A percentile compares a stretch with the other conserved stretches of the same genome.
Conservation (phyloP, 2,329 filamentous ascomycete species). For the Aaosphaeria arxii region DNA sequence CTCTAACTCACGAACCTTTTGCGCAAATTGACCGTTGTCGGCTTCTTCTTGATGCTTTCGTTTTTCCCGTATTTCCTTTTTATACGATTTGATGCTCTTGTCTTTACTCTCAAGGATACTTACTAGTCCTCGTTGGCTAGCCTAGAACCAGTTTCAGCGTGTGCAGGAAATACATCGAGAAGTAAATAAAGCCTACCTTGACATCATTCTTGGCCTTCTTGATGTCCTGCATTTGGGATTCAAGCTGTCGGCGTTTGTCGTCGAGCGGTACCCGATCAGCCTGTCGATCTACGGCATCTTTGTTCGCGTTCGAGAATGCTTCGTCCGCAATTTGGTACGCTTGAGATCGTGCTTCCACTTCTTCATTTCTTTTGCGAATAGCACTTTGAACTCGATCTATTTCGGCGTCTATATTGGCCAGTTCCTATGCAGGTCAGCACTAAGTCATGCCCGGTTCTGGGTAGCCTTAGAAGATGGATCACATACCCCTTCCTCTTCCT, state of each 20-base stretch:
- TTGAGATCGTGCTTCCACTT: constrained; percentile 44
- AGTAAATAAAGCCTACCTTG: constrained; percentile 1
- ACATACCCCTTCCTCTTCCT: constrained; percentile 45
- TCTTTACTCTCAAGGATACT: constrained; percentile 55
- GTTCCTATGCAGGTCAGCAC: constrained; percentile 2
- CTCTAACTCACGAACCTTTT: constrained; percentile 59
- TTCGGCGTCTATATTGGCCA: constrained; percentile 24
- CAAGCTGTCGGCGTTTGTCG: constrained; percentile 48
- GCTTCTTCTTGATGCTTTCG: constrained; percentile 57
- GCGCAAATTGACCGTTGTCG: constrained; percentile 66
- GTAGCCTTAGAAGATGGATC: too few relatives aligned
- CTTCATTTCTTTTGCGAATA: constrained; percentile 47
- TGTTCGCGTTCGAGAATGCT: constrained; percentile 35
- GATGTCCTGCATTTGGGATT: constrained; percentile 53
- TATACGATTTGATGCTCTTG: constrained; percentile 38
- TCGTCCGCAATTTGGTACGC: constrained; percentile 44
- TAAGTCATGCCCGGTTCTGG: too few relatives aligned
- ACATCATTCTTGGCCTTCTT: constrained; percentile 55
- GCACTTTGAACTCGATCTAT: constrained; percentile 40
- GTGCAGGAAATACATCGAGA: too few relatives aligned
- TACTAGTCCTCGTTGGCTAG: constrained; percentile 65
- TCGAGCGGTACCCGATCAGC: constrained; percentile 43
- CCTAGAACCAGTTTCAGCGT: constrained; percentile 8
- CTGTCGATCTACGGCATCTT: constrained; percentile 28
- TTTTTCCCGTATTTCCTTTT: constrained; percentile 53